phyloP scores from a whole-genome alignment of 2,329 filamentous ascomycete species.

The Fusarium neocosmosporiellum region DNA sequence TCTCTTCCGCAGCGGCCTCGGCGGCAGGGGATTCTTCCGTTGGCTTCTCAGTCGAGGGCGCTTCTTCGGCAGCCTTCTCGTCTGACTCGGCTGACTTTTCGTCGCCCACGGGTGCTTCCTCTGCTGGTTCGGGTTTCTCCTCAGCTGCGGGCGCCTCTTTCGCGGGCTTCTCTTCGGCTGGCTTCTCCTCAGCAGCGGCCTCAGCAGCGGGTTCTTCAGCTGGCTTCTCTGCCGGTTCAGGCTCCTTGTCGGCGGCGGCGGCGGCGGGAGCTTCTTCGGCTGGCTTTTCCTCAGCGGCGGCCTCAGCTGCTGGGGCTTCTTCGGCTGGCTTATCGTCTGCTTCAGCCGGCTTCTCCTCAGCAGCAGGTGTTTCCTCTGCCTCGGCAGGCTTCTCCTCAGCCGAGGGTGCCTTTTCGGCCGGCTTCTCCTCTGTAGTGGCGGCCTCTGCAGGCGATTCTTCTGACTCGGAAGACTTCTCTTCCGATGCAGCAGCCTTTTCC shows the following conservation, averaged over 20 bases:
- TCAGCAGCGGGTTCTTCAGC: neutral
- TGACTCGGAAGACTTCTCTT: neutral
- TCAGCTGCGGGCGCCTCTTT: neutral
- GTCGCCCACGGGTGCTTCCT: neutral
- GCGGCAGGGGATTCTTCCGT: neutral
- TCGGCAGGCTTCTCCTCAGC: slow-evolving; percentile 11
- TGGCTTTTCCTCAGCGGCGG: neutral
- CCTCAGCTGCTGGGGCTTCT: slow-evolving; percentile 21
- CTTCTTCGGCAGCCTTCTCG: neutral
- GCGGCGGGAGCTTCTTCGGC: neutral
- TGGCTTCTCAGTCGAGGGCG: neutral
- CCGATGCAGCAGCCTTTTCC: neutral
- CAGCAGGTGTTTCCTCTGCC: no score
- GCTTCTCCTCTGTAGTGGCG: neutral
- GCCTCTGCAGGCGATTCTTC: slow-evolving; percentile 1
- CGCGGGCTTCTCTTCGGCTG: neutral
- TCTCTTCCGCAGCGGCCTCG: neutral
- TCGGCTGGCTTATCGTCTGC: slow-evolving; percentile 13
- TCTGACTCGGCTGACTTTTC: neutral
- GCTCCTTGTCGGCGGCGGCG: neutral
- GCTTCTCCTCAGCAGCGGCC: neutral
- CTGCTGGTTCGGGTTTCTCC: neutral
- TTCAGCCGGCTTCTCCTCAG: slow-evolving; percentile 12
- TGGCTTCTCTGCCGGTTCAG: neutral
- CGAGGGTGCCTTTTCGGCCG: slow-evolving; percentile 1